Evolutionary conservation across 2,329 filamentous ascomycete species (phyloP).

Genomic region (Huntiella abstrusa): DNA sequence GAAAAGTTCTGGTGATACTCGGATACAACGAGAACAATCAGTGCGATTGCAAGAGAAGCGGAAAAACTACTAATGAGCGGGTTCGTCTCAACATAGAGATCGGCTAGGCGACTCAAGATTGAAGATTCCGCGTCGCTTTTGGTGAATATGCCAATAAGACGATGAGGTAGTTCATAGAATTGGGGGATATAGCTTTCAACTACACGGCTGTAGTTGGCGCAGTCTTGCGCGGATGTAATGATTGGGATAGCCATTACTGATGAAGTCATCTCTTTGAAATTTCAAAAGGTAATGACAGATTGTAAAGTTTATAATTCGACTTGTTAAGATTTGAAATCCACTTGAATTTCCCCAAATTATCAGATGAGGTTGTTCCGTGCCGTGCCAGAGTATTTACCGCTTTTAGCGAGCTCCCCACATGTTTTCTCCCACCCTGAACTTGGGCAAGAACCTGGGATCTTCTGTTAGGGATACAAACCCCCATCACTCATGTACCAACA

Average conservation of each 20-base stretch:
- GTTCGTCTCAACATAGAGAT: slow-evolving; percentile 70
- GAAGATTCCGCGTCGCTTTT: slow-evolving; percentile 21
- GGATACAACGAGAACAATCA: slow-evolving; percentile 53
- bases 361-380: too few relatives aligned
- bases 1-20: slow-evolving; percentile 89
- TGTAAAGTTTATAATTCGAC: too few relatives aligned
- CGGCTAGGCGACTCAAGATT: slow-evolving; percentile 32
- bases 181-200: slow-evolving; percentile 58
- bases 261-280: too few relatives aligned
- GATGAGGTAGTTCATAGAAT: slow-evolving; percentile 48
- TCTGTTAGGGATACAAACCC: too few relatives aligned
- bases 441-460: too few relatives aligned
- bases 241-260: slow-evolving; percentile 47
- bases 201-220: slow-evolving; percentile 54
- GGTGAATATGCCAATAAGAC: slow-evolving; percentile 38
- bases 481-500: too few relatives aligned
- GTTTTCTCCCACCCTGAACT: too few relatives aligned
- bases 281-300: too few relatives aligned
- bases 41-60: slow-evolving; percentile 50
- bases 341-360: too few relatives aligned
- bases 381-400: too few relatives aligned
- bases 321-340: too few relatives aligned
- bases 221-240: slow-evolving; percentile 53
- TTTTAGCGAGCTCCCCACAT: too few relatives aligned
- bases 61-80: slow-evolving; percentile 61